Conservation (phyloP, 805 yeast species). For the Zygosaccharomyces pseudorouxii region DNA sequence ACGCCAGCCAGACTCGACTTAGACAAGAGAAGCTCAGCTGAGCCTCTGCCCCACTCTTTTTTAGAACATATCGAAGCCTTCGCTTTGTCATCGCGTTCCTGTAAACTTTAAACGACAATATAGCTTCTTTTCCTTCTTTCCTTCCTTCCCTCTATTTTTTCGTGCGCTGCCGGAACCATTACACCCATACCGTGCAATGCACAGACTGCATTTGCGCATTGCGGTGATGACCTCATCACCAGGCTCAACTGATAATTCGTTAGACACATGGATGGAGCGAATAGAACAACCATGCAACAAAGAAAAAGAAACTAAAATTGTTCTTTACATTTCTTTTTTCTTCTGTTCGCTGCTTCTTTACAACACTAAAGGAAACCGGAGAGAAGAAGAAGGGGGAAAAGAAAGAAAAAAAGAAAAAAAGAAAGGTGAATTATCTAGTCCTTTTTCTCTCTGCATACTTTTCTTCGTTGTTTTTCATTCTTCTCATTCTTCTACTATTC, state of each 20-base stretch:
- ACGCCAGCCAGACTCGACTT: too few species aligned
- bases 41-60: too few species aligned
- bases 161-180: not conserved
- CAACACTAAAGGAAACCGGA: not conserved
- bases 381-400: too few species aligned
- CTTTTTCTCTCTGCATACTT: not conserved
- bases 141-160: too few species aligned
- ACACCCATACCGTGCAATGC: not conserved
- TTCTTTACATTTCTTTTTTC: not conserved
- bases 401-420: not conserved
- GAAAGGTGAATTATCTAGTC: not conserved
- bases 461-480: not conserved
- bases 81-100: not conserved
- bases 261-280: not conserved
- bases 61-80: too few species aligned
- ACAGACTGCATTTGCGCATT: too few species aligned
- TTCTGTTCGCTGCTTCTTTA: not conserved
- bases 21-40: too few species aligned
- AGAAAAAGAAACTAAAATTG: not conserved
- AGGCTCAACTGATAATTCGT: too few species aligned
- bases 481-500: not conserved
- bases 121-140: too few species aligned
- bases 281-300: not conserved
- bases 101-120: not conserved
- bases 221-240: too few species aligned